These are phyloP conservation scores for Theileria equi DNA, from an alignment of 169 alveolate species.

Conservation along the genomic window DNA sequence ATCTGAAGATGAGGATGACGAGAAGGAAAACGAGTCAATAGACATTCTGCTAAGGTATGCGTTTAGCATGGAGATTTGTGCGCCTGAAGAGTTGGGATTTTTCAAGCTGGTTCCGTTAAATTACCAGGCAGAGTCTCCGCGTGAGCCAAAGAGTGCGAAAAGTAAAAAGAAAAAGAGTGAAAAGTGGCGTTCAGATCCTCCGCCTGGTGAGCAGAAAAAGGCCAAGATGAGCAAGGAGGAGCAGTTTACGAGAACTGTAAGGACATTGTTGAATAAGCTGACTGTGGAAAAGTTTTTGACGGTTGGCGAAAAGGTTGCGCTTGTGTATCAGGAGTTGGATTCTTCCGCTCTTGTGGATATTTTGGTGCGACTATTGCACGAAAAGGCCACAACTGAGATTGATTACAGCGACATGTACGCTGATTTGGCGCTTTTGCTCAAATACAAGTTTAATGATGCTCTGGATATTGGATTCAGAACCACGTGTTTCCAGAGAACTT, in stretches of 20 bases:
- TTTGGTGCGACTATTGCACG: slow-evolving; percentile 74
- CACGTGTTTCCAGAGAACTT: slow-evolving; percentile 38
- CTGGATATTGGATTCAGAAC: slow-evolving; percentile 54
- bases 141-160: neutral
- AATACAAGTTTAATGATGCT: slow-evolving; percentile 43
- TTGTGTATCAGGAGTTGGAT: slow-evolving; percentile 65
- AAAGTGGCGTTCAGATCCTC: slow-evolving; percentile 39
- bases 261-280: slow-evolving; percentile 81
- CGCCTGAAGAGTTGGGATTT: slow-evolving; percentile 8
- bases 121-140: neutral
- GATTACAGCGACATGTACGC: slow-evolving; percentile 91
- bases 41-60: neutral
- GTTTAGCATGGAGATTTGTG: neutral
- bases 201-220: slow-evolving; percentile 25
- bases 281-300: slow-evolving; percentile 86
- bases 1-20: neutral
- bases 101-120: slow-evolving; percentile 24
- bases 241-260: slow-evolving; percentile 75
- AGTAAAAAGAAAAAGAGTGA: slow-evolving; percentile 16
- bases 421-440: slow-evolving; percentile 77
- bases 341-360: slow-evolving; percentile 71
- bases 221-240: slow-evolving; percentile 68
- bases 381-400: slow-evolving; percentile 85
- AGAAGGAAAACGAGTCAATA: neutral
- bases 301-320: slow-evolving; percentile 82